Percentiles rank a stretch among this genome's conserved stretches.
phyloP scores from a whole-genome alignment of 495 filamentous ascomycete genomes.

The Jackrogersella minutella region DNA sequence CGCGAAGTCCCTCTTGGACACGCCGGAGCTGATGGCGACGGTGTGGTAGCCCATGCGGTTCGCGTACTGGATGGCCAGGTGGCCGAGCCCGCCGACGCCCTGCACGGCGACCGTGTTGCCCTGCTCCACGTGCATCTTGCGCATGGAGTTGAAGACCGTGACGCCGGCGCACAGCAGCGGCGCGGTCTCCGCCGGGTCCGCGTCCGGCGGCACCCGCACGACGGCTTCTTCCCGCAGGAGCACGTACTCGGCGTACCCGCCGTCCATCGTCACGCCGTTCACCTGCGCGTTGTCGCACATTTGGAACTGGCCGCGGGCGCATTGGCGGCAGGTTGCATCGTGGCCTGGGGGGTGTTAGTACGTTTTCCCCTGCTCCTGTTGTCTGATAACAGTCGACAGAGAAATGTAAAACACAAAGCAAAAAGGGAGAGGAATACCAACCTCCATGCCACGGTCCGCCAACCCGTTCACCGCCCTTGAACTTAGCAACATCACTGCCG shows the following conservation, averaged over 20 bases:
- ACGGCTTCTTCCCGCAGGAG: conserved; percentile 68
- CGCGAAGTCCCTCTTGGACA: conserved; percentile 66
- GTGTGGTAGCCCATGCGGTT: conserved; percentile 70
- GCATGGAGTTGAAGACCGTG: conserved; percentile 76
- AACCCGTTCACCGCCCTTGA: conserved; percentile 59
- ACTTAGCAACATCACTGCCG: conserved; percentile 52
- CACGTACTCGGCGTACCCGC: conserved; percentile 72
- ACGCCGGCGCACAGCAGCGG: conserved; percentile 77
- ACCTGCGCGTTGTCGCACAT: conserved; percentile 60
- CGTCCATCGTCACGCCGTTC: conserved; percentile 62
- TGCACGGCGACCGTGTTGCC: conserved; percentile 70
- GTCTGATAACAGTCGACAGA: too few species aligned
- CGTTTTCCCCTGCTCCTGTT: too few species aligned
- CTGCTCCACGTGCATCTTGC: conserved; percentile 63
- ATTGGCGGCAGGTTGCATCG: conserved; percentile 57
- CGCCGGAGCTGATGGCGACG: conserved; percentile 66
- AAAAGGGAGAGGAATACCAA: conserved; percentile 32
- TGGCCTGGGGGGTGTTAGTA: conserved; percentile 42
- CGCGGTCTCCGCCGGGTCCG: conserved; percentile 67
- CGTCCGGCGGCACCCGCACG: conserved; percentile 65
- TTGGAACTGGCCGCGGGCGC: conserved; percentile 59
- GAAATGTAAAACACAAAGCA: too few species aligned
- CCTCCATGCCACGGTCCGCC: conserved; percentile 67
- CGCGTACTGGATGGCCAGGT: conserved; percentile 73
- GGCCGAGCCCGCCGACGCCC: conserved; percentile 72